phyloP scores from a whole-genome alignment of 169 alveolate species.

The Toxoplasma gondii region DNA sequence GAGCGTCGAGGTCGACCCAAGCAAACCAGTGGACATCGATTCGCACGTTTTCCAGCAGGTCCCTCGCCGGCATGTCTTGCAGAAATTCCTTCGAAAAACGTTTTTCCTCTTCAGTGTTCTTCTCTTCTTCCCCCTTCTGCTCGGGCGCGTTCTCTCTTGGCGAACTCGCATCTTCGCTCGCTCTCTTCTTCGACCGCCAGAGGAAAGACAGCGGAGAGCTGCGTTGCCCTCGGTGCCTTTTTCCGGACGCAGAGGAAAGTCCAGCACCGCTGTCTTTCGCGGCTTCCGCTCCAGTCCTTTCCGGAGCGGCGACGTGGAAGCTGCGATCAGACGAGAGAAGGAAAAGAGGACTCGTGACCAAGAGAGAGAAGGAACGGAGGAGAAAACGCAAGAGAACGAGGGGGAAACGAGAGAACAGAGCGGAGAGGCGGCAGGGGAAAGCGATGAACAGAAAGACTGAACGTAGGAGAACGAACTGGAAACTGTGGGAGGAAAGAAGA shows the following conservation, averaged over 20 bases:
- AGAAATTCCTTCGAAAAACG: too few species aligned
- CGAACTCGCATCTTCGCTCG: not conserved
- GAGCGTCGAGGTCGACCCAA: not conserved
- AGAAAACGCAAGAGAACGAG: not conserved
- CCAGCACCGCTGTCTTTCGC: not conserved
- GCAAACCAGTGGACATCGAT: slow-evolving; percentile 18
- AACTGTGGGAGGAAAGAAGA: not conserved
- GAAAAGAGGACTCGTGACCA: not conserved
- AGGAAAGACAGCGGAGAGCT: not conserved
- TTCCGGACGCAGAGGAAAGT: not conserved
- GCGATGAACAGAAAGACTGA: not conserved
- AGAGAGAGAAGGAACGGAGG: not conserved
- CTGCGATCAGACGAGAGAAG: not conserved
- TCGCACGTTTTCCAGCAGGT: not conserved
- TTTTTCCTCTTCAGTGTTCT: not conserved
- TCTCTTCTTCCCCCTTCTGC: not conserved
- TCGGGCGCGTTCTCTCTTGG: not conserved
- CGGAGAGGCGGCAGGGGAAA: not conserved
- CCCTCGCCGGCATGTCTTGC: not conserved
- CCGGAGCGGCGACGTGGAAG: not conserved
- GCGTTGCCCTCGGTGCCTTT: not conserved
- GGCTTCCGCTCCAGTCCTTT: not conserved
- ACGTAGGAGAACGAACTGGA: not conserved
- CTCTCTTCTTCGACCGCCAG: not conserved
- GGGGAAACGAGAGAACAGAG: not conserved